Percentiles rank a stretch among this genome's conserved stretches.
phyloP scores from a whole-genome alignment of 2,329 filamentous ascomycete species.

The Aureobasidium namibiae region DNA sequence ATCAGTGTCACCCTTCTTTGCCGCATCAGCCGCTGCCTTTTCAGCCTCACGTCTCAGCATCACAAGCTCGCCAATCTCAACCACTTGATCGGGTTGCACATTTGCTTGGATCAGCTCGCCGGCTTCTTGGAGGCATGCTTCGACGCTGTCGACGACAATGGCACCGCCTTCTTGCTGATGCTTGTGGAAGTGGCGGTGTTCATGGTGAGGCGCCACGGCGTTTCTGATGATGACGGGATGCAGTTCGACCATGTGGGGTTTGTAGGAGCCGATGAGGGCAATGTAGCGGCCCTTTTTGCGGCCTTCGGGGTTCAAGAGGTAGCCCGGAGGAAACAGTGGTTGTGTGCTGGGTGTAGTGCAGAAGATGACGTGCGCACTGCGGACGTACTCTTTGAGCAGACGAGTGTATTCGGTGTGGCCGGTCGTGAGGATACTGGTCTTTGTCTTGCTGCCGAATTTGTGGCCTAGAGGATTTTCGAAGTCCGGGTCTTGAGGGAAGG shows the following conservation, averaged over 20 bases:
- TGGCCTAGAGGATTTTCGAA: conserved; percentile 27
- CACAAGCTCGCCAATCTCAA: conserved; percentile 77
- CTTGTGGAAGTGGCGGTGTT: conserved; percentile 55
- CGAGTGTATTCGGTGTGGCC: conserved; percentile 61
- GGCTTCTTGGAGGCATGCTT: conserved; percentile 71
- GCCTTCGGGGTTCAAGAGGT: conserved; percentile 64
- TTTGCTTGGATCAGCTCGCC: conserved; percentile 79
- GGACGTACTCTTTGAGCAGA: conserved; percentile 62
- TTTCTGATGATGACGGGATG: conserved; percentile 67
- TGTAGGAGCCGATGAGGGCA: conserved; percentile 62
- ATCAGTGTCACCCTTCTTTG: conserved; percentile 15
- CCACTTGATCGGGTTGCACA: conserved; percentile 64
- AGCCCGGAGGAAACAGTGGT: conserved; percentile 65
- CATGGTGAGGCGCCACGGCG: conserved; percentile 46
- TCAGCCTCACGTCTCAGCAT: conserved; percentile 52
- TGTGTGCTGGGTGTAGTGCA: conserved; percentile 72
- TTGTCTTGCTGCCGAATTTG: conserved; percentile 34
- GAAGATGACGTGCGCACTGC: conserved; percentile 72
- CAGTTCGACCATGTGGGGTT: conserved; percentile 72
- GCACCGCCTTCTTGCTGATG: conserved; percentile 51
- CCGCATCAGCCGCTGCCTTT: conserved; percentile 20
- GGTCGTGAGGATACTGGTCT: conserved; percentile 63
- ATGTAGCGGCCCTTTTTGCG: conserved; percentile 63
- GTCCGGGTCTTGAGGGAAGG: conserved; percentile 28
- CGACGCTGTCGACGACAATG: conserved; percentile 59